These are phyloP conservation scores for Candida montana DNA, from an alignment of 805 yeast genomes.

Conservation along the genomic window DNA sequence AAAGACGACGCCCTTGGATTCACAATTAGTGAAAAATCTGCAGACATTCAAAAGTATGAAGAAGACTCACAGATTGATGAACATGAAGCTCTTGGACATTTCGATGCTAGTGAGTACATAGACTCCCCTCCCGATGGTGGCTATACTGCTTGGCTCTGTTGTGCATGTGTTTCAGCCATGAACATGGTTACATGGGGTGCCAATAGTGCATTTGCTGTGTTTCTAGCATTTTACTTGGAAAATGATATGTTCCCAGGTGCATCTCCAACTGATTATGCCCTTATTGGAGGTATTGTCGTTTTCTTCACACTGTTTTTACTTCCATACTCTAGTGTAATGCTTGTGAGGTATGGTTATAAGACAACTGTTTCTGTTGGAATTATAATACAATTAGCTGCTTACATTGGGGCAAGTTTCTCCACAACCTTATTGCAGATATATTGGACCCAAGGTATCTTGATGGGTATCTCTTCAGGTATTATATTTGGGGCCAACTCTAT, in stretches of 20 bases:
- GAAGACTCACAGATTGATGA: slow-evolving; percentile 3
- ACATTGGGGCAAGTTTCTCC: slow-evolving; percentile 47
- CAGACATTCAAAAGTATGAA: no score
- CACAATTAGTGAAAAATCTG: no score
- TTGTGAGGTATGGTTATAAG: slow-evolving; percentile 39
- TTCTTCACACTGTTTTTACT: slow-evolving; percentile 47
- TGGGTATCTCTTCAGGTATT: slow-evolving; percentile 45
- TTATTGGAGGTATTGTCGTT: slow-evolving; percentile 49
- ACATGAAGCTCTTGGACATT: slow-evolving; percentile 15
- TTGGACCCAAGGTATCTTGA: slow-evolving; percentile 46
- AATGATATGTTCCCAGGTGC: slow-evolving; percentile 43
- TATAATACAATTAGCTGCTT: slow-evolving; percentile 40
- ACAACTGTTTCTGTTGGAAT: slow-evolving; percentile 35
- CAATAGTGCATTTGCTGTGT: slow-evolving; percentile 50
- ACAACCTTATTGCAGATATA: slow-evolving; percentile 45
- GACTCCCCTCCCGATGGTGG: slow-evolving; percentile 41
- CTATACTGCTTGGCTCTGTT: slow-evolving; percentile 43
- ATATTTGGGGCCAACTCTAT: slow-evolving; percentile 48
- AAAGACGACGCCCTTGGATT: no score
- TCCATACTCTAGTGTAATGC: slow-evolving; percentile 41
- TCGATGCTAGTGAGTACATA: slow-evolving; percentile 28
- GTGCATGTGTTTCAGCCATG: slow-evolving; percentile 30
- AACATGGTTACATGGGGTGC: slow-evolving; percentile 29
- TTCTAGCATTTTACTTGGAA: slow-evolving; percentile 41
- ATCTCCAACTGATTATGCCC: slow-evolving; percentile 44